Base-by-base conservation (phyloP, 495 filamentous ascomycete species). In the Lophiotrema nucula region DNA sequence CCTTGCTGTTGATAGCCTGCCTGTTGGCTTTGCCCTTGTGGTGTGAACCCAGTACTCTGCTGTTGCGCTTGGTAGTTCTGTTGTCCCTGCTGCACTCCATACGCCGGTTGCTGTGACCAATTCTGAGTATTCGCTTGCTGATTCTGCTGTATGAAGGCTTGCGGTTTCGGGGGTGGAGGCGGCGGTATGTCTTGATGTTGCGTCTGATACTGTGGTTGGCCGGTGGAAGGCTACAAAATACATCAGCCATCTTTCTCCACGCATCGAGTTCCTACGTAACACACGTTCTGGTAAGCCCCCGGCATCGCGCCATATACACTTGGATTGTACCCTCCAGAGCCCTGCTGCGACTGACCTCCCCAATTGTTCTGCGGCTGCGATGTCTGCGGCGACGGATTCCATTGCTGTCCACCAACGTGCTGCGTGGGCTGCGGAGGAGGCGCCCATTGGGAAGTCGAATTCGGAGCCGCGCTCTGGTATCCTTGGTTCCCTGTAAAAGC, bases 131-230 rank as follows among this genome's bases (percentile, higher is more conserved):
- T 53, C 22, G 38, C 33, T 42, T 47, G 55, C 45, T 55, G 50
- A 28, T 50, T 55, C 23, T 64, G 60, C 47, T 64, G 60, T 10
- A 56, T 44, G 35, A 60, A 65, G 24, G 47, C 52, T 2, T 53
- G 43, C 4, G 62, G 62, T 57, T 65, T 65, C 23, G 62, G 62
- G 24, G 62, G 62, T 2, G 62, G 62, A 15, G 57, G 56, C 18
- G 62, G 62, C 41, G 62, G 51, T n/a, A 25, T 16, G 42, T 59
- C 57, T 45, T 59, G 55, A 18, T 54, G 55, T 22, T 59, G 61
- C 2, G 22, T 43, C 3, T 42, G 43, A 47, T 57, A 56, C 24
- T 33, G 43, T 12, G 19, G 19, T 6, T 43, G 19, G 6, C 39
- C 39, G 18, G 15, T 48, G 23, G 31, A 33, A 33, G 35, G 45